Evolutionary conservation across 345 rosid genomes (phyloP), one percentile per base, ranked within the genome.

Genomic region (Brassica incana): DNA sequence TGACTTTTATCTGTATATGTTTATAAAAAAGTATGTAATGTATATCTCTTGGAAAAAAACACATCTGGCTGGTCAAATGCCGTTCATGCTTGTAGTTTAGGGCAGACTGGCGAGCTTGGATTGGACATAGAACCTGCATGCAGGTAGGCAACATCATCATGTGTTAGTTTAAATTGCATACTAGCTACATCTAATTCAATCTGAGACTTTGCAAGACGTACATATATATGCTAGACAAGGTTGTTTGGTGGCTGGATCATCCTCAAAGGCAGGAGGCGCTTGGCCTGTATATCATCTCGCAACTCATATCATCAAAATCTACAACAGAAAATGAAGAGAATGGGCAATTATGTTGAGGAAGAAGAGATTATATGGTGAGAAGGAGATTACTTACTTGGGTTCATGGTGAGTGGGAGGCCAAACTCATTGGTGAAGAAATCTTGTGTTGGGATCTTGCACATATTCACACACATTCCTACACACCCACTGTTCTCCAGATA

Each of bases 231-330:
- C 65, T 45, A 82, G 67, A 45, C 85, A 82, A 74, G 85, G 85
- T 36, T 82, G 77, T 35, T 70, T 78, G 8, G 80, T 78, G 62
- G 78, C 92, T 20, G 86, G 88, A 81, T 95, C 98, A 61, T 91
- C 94, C 78, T 92, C 93, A 61, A 92, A 86, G 5, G 88, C 68
- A 0, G 96, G 95, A 38, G 98, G 99, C 64, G 71, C 88, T 85
- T 92, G 97, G 25, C 98, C 98, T n/a, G 36, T 92, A 91, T 40
- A 91, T 89, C 99, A 92, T 95, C 76, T 95, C 97, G 25, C 97
- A 95, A 73, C 97, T 92, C 99, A 95, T 92, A 76, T 95, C 97
- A 77, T 95, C 99, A 80, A 90, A 92, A 85, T 92, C 99, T 92
- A 85, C 67, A 29, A 67, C n/a, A 35, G n/a, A 74, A 25, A 54